phyloP scores from a whole-genome alignment of 805 yeast genomes.

The Candida dajiaensis region DNA sequence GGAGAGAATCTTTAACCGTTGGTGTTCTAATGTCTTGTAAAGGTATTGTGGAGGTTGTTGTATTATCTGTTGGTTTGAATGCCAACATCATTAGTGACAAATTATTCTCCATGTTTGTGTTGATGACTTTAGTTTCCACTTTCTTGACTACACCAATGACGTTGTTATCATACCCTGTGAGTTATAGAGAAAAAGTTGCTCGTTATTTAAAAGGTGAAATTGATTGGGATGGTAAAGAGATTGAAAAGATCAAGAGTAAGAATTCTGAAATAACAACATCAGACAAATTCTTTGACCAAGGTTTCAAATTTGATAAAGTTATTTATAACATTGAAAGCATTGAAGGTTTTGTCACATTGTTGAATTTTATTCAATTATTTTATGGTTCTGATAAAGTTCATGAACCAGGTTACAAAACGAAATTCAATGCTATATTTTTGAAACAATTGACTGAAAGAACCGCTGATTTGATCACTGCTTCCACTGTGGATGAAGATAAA shows the following conservation, averaged over 20 bases:
- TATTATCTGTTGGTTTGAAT: slow-evolving; percentile 64
- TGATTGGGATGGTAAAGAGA: slow-evolving; percentile 25
- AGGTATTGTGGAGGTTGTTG: slow-evolving; percentile 83
- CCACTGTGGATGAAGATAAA: slow-evolving; percentile 30
- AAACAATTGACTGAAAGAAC: slow-evolving; percentile 62
- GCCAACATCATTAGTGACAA: slow-evolving; percentile 61
- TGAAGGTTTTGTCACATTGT: slow-evolving; percentile 17
- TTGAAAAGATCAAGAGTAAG: slow-evolving; percentile 8
- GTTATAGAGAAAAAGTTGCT: slow-evolving; percentile 48
- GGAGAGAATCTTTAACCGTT: slow-evolving; percentile 72
- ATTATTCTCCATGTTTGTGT: slow-evolving; percentile 73
- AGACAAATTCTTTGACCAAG: slow-evolving; percentile 5
- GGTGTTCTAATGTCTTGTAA: slow-evolving; percentile 85
- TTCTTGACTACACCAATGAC: slow-evolving; percentile 78
- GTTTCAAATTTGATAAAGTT: slow-evolving; percentile 13
- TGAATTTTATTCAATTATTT: slow-evolving; percentile 20
- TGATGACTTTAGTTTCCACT: slow-evolving; percentile 77
- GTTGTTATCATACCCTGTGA: slow-evolving; percentile 51
- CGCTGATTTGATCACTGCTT: slow-evolving; percentile 63
- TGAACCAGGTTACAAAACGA: slow-evolving; percentile 21
- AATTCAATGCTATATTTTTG: slow-evolving; percentile 47
- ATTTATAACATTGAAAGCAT: slow-evolving; percentile 22
- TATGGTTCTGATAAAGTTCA: slow-evolving; percentile 23
- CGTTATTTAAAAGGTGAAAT: slow-evolving; percentile 23
- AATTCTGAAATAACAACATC: slow-evolving; percentile 9